These are phyloP conservation scores for Colletotrichum shisoi DNA, from an alignment of 2,329 filamentous ascomycete genomes.

Conservation along the genomic window DNA sequence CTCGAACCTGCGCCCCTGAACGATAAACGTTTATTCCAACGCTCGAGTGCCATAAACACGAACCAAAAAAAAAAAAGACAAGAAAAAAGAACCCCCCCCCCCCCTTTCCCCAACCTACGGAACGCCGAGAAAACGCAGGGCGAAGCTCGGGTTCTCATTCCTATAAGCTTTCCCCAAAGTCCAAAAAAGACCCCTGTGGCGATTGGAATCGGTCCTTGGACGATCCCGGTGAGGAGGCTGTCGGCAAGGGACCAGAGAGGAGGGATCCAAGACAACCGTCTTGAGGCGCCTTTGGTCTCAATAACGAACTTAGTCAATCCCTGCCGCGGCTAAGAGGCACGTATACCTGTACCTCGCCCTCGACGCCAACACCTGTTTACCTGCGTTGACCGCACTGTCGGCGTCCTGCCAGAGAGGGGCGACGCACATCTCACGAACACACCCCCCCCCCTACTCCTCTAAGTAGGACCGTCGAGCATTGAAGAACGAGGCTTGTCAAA, in stretches of 20 bases:
- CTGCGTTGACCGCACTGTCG: constrained; percentile 17
- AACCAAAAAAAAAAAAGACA: background rate
- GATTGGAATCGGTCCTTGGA: background rate
- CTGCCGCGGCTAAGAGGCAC: background rate
- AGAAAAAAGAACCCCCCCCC: too few relatives aligned
- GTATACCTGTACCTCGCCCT: background rate
- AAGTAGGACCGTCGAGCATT: constrained; percentile 14
- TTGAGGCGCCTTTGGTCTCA: constrained; percentile 35
- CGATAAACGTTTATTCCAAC: background rate
- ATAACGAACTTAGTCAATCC: constrained; percentile 5
- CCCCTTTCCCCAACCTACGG: background rate
- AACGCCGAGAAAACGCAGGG: background rate
- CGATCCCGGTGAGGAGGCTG: background rate
- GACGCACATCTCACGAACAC: constrained; percentile 14
- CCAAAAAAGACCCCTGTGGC: background rate
- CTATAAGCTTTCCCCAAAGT: background rate
- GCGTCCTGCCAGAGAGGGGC: background rate
- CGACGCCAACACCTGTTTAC: constrained; percentile 22
- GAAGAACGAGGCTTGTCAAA: constrained; percentile 8
- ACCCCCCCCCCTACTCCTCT: background rate
- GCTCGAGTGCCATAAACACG: background rate
- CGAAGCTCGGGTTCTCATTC: constrained; percentile 4
- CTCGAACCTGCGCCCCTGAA: background rate
- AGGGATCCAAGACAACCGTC: background rate
- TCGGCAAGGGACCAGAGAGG: background rate